Conservation (phyloP, 306 rosid genomes). For the Morella rubra region DNA sequence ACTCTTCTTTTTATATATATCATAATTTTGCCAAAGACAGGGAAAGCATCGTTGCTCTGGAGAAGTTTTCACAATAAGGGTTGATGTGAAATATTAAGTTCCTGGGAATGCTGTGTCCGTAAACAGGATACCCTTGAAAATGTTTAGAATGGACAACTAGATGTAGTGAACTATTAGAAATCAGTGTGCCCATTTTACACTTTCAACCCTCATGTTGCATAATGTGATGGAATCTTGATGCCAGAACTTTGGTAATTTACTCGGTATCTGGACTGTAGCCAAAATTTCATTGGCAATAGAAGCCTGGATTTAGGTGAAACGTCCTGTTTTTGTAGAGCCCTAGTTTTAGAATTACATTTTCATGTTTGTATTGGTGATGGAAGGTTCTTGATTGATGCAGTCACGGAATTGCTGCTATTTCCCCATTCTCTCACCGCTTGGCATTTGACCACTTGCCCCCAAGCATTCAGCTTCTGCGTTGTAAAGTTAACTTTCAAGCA, state of each 20-base stretch:
- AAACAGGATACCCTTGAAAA: background rate
- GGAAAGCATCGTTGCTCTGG: background rate
- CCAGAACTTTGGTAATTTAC: background rate
- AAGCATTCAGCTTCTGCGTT: conserved; percentile 82
- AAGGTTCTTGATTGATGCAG: conserved; percentile 35
- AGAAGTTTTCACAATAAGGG: background rate
- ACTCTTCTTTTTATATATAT: background rate
- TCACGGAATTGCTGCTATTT: conserved; percentile 83
- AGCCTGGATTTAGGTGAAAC: background rate
- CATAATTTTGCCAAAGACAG: background rate
- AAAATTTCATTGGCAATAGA: background rate
- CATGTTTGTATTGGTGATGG: conserved; percentile 19
- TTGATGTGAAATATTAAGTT: background rate
- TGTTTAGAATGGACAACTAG: no score
- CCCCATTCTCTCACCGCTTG: conserved; percentile 96
- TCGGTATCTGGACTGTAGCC: background rate
- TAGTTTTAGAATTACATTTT: background rate
- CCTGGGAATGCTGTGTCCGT: background rate
- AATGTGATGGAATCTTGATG: background rate
- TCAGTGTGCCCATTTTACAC: no score
- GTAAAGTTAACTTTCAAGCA: conserved; percentile 95
- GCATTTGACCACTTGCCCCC: conserved; percentile 81
- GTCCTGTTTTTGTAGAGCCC: background rate
- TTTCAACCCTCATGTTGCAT: background rate
- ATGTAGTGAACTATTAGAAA: no score